Conservation (phyloP, 2,329 filamentous ascomycete genomes). For the Aphanocladium album region DNA sequence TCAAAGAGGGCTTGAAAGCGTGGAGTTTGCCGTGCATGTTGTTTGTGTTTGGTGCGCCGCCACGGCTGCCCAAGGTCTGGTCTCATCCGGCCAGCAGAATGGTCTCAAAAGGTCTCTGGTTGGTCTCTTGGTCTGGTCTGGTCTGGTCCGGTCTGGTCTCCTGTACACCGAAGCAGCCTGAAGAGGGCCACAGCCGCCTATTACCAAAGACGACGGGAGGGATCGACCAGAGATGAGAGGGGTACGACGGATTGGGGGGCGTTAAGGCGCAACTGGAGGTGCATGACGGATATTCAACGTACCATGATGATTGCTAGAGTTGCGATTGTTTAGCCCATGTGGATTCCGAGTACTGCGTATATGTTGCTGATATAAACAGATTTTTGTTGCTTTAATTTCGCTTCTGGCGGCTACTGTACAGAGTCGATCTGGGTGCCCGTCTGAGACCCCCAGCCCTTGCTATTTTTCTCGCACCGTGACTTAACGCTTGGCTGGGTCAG, state of each 20-base stretch:
- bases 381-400: slow-evolving; percentile 4
- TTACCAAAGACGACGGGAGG: background rate
- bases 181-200: background rate
- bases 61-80: background rate
- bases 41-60: slow-evolving; percentile 5
- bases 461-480: background rate
- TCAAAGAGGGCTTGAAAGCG: background rate
- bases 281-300: background rate
- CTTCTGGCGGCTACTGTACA: slow-evolving; percentile 6
- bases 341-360: background rate
- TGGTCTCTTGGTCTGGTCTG: background rate
- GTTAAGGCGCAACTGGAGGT: background rate
- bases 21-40: background rate
- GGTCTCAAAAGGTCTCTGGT: background rate
- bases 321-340: background rate
- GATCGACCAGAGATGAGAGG: background rate
- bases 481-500: background rate
- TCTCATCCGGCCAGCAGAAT: background rate
- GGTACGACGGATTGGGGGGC: background rate
- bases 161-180: background rate
- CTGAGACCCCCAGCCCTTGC: background rate
- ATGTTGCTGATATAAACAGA: background rate
- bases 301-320: slow-evolving; percentile 8
- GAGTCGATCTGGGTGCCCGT: background rate
- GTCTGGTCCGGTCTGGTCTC: slow-evolving; percentile 1